These are phyloP conservation scores for Coelastrella sp. DNA, from an alignment of 139 green algal genomes.

Conservation along the genomic window DNA sequence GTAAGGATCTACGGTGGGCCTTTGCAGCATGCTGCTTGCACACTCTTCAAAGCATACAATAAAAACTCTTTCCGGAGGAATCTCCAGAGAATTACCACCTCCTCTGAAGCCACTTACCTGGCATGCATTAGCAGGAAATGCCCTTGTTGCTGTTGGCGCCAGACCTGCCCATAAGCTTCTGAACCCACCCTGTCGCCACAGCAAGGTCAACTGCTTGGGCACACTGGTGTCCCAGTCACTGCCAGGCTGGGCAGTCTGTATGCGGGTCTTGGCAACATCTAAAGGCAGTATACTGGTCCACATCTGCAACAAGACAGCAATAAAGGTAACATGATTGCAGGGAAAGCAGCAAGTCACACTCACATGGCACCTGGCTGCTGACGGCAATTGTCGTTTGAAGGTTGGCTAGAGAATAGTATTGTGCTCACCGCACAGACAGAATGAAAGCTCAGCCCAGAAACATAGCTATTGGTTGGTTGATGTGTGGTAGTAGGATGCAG, in stretches of 20 bases:
- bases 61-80: no score
- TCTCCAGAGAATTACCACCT: not conserved
- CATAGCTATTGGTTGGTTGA: no score
- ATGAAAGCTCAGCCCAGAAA: no score
- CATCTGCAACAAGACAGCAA: slow-evolving; percentile 55
- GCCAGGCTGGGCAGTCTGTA: slow-evolving; percentile 79
- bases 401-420: no score
- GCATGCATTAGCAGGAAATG: slow-evolving; percentile 86
- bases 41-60: no score
- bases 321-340: not conserved
- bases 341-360: no score
- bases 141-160: slow-evolving; percentile 72
- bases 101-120: slow-evolving; percentile 54
- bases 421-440: no score
- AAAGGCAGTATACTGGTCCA: slow-evolving; percentile 79
- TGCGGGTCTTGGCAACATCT: slow-evolving; percentile 85
- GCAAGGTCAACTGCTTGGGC: slow-evolving; percentile 60
- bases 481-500: no score
- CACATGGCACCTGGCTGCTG: no score
- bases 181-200: slow-evolving; percentile 61
- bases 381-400: no score
- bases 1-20: no score
- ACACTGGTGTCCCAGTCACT: slow-evolving; percentile 64
- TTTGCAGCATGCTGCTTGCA: no score
- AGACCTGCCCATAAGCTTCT: slow-evolving; percentile 72